phyloP scores from a whole-genome alignment of 2,329 filamentous ascomycete genomes.

The Lecanicillium sp. region DNA sequence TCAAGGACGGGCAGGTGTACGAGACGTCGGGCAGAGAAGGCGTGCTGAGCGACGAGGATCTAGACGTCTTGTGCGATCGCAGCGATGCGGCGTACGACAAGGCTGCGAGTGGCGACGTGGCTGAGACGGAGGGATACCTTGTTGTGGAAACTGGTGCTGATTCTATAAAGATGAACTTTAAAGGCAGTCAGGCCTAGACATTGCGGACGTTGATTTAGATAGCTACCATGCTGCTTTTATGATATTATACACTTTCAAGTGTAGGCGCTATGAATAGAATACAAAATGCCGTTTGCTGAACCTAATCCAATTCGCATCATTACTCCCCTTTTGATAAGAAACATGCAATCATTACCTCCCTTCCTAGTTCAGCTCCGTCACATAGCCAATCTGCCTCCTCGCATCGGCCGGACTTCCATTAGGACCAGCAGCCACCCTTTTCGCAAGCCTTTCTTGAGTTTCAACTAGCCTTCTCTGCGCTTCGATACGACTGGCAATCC shows the following conservation, averaged over 20 bases:
- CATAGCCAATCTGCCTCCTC: constrained; percentile 47
- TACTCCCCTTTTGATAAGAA: no score
- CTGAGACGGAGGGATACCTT: constrained; percentile 59
- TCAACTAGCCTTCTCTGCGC: constrained; percentile 48
- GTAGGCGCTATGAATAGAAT: no score
- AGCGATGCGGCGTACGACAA: constrained; percentile 56
- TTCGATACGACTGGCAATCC: constrained; percentile 36
- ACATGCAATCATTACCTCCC: not conserved
- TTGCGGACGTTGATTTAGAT: no score
- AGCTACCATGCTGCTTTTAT: no score
- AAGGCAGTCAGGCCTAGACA: constrained; percentile 10
- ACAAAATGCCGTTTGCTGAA: not conserved
- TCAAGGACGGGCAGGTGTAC: constrained; percentile 65
- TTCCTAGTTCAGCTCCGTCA: constrained; percentile 40
- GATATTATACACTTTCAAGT: no score
- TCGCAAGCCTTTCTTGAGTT: constrained; percentile 31
- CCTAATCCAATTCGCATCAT: not conserved
- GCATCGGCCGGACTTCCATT: constrained; percentile 14
- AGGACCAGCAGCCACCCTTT: constrained; percentile 34
- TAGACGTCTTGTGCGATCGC: constrained; percentile 73
- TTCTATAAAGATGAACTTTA: constrained; percentile 35
- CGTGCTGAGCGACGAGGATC: constrained; percentile 66
- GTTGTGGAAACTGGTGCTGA: constrained; percentile 69
- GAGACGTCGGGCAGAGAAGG: constrained; percentile 51
- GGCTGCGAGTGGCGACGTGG: constrained; percentile 70